phyloP scores from a whole-genome alignment of 2,329 filamentous ascomycete genomes.

The Didymella keratinophila region DNA sequence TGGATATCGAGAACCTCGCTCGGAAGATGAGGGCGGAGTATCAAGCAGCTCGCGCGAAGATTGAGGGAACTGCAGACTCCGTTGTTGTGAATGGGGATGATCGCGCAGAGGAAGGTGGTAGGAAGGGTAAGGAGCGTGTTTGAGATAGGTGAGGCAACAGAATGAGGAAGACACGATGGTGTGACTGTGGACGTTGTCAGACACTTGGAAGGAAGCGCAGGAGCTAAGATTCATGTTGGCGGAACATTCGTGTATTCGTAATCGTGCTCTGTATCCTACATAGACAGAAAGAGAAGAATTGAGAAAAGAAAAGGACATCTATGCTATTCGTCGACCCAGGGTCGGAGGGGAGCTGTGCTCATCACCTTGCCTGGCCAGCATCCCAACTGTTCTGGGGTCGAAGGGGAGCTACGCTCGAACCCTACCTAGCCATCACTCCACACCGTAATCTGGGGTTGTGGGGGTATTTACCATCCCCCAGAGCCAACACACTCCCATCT shows the following conservation, averaged over 20 bases:
- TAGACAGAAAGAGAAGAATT: neutral
- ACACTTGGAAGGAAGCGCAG: too few species aligned
- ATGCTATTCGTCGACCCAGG: neutral
- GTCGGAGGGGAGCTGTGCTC: slow-evolving; percentile 1
- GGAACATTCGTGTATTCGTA: slow-evolving; percentile 3
- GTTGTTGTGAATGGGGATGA: neutral
- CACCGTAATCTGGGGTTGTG: too few species aligned
- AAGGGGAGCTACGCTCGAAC: too few species aligned
- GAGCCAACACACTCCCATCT: too few species aligned
- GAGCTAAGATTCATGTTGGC: neutral
- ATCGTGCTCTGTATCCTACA: neutral
- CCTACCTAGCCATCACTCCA: neutral
- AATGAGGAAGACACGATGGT: too few species aligned
- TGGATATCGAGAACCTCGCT: too few species aligned
- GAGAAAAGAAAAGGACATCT: neutral
- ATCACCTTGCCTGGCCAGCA: neutral
- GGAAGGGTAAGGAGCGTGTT: neutral
- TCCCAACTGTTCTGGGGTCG: slow-evolving; percentile 7
- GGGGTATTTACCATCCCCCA: too few species aligned
- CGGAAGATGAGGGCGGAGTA: neutral
- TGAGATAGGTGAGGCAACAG: too few species aligned
- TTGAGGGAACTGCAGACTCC: neutral
- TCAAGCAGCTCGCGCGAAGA: neutral
- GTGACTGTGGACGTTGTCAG: too few species aligned
- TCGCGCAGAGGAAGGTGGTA: neutral